phyloP scores from a whole-genome alignment of 768 basidiomycete genomes.

The Suillus hirtellus region DNA sequence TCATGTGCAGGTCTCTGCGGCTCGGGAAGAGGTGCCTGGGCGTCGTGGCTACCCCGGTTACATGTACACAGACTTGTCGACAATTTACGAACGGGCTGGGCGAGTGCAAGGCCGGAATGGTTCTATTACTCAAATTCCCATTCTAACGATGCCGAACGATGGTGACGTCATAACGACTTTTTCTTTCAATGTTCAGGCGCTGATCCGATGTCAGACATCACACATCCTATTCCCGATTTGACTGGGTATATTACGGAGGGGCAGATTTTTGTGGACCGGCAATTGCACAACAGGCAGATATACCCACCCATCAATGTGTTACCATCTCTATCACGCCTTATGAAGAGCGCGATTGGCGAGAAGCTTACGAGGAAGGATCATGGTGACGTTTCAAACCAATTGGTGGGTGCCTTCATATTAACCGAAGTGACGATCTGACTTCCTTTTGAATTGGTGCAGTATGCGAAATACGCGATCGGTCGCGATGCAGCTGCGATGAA shows the following conservation, averaged over 20 bases:
- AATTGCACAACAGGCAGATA: constrained; percentile 94
- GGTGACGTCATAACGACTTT: constrained; percentile 51
- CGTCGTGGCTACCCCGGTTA: constrained; percentile 98
- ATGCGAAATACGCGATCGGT: constrained; percentile 97
- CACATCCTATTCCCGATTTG: constrained; percentile 99
- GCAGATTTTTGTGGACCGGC: constrained; percentile 97
- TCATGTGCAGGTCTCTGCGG: constrained; percentile 74
- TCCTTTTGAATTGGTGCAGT: constrained; percentile 46
- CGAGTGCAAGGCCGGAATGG: constrained; percentile 97
- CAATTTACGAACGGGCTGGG: constrained; percentile 98
- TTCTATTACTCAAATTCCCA: constrained; percentile 99
- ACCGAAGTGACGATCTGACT: constrained; percentile 16
- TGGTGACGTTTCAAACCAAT: constrained; percentile 98
- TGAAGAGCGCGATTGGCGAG: constrained; percentile 99
- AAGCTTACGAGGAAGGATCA: constrained; percentile 97
- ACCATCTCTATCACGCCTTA: constrained; percentile 96
- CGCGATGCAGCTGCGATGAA: constrained; percentile 98
- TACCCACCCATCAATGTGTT: constrained; percentile 99
- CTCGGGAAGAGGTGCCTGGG: constrained; percentile 98
- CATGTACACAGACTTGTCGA: constrained; percentile 99
- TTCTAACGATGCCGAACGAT: constrained; percentile 99
- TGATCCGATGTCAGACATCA: constrained; percentile 73
- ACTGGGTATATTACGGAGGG: constrained; percentile 99
- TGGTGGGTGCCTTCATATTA: constrained; percentile 51
- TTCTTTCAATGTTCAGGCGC: constrained; percentile 18